A percentile compares a stretch with the other conserved stretches of the same genome.
Conservation (phyloP, 345 rosid species). For the Citrus mangshanensis region DNA sequence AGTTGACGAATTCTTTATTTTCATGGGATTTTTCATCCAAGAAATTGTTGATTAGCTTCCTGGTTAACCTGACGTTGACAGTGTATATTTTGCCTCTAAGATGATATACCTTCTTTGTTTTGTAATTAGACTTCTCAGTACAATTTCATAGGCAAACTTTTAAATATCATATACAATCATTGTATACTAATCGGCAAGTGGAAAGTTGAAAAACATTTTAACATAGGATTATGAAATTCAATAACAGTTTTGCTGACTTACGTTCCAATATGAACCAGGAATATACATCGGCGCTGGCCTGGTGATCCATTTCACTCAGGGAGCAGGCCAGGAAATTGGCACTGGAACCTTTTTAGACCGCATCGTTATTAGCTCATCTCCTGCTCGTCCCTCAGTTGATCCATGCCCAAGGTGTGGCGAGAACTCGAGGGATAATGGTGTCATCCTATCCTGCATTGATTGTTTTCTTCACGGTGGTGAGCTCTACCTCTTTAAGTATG, state of each 20-base stretch:
- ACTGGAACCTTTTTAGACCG: constrained; percentile 60
- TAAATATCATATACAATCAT: too few relatives aligned
- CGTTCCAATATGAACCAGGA: constrained; percentile 32
- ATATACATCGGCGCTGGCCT: constrained; percentile 58
- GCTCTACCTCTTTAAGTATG: constrained; percentile 55
- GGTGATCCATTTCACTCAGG: constrained; percentile 77
- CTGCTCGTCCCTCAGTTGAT: constrained; percentile 29
- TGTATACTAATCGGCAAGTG: background rate
- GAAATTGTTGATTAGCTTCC: background rate
- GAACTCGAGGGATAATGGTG: constrained; percentile 45
- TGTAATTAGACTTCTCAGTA: background rate
- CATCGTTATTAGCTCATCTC: constrained; percentile 43
- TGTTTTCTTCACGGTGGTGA: constrained; percentile 68
- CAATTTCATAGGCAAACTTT: background rate
- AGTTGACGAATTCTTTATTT: background rate
- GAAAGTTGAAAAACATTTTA: background rate
- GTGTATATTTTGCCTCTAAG: background rate
- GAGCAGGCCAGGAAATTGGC: constrained; percentile 59
- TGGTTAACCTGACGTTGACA: background rate
- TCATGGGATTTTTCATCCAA: background rate
- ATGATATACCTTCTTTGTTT: background rate
- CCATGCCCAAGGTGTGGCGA: constrained; percentile 62
- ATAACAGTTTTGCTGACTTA: background rate
- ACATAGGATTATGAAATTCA: background rate
- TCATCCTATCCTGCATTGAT: constrained; percentile 61